A percentile compares a stretch with the other conserved stretches of the same genome.
Evolutionary conservation across 805 yeast genomes (phyloP).

Genomic region (Wickerhamiella brachini): DNA sequence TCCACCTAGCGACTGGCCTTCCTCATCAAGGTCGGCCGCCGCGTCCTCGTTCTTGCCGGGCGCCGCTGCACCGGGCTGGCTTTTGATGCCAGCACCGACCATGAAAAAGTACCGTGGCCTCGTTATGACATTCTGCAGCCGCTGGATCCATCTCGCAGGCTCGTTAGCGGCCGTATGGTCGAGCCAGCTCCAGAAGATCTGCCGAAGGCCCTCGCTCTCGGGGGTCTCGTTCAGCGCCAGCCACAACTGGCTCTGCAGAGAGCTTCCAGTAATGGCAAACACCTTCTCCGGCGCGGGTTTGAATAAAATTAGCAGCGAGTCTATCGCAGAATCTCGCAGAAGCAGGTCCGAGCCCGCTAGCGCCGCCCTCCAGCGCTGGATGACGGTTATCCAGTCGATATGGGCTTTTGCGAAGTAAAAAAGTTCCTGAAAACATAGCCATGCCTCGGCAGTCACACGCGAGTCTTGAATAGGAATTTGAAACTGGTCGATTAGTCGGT

Average conservation of each 20-base stretch:
- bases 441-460: slow-evolving; percentile 15
- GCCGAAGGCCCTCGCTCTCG: slow-evolving; percentile 30
- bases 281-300: slow-evolving; percentile 37
- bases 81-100: background rate
- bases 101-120: slow-evolving; percentile 12
- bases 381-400: slow-evolving; percentile 3
- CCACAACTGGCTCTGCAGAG: slow-evolving; percentile 48
- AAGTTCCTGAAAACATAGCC: slow-evolving; percentile 16
- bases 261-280: slow-evolving; percentile 28
- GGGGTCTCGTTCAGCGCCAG: slow-evolving; percentile 36
- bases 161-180: slow-evolving; percentile 33
- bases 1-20: slow-evolving; percentile 20
- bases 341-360: slow-evolving; percentile 3
- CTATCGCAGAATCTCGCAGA: slow-evolving; percentile 2
- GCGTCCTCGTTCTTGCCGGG: slow-evolving; percentile 31
- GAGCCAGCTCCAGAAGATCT: slow-evolving; percentile 47
- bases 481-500: slow-evolving; percentile 26
- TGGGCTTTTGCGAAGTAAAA: slow-evolving; percentile 14
- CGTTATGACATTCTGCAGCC: slow-evolving; percentile 32
- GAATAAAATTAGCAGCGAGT: slow-evolving; percentile 37
- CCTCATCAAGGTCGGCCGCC: slow-evolving; percentile 32
- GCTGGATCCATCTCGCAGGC: slow-evolving; percentile 41
- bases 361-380: slow-evolving; percentile 11
- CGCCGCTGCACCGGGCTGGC: slow-evolving; percentile 22
- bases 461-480: slow-evolving; percentile 24